Base-by-base conservation (phyloP, 352 stramenopile genomes). In the Globisporangium paroecandrum region DNA sequence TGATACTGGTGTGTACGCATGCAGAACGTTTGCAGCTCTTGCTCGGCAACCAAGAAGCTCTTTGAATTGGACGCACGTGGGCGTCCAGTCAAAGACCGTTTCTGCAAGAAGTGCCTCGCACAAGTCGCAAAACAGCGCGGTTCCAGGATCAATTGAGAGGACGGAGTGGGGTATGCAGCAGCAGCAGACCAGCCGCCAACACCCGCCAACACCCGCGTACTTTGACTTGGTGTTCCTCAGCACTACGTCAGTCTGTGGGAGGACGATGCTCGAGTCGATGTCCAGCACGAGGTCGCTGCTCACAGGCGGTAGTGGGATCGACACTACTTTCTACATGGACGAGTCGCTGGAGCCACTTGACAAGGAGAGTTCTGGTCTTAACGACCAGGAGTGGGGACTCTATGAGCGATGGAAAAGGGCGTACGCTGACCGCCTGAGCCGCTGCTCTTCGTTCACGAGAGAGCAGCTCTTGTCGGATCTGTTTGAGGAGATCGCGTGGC, bases 11-110 rank as follows among this genome's bases (percentile, higher is more conserved):
- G 32, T 36, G 32, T 36, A 9, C 7, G 32, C 32, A 36, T 36
- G 32, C 7, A 86, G 65, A 80, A 77, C 27, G 78, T 82, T 3
- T 86, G 78, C 67, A 78, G 73, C 49, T 71, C 71, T 29, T 86
- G 76, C 60, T 86, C 76, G 49, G 71, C 75, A 51, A 79, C 78
- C 47, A 72, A 77, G 32, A 80, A 75, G 46, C 69, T 86, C 34
- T 86, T 83, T 58, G 69, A 79, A 62, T 62, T 83, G 32, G 76
- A 86, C 60, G 76, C 75, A 36, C 75, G 58, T 20, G 72, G 74
- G 0, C 69, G 74, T 12, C 71, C 74, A 27, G 71, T 79, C 27
- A 74, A 72, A 29, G 71, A 80, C 9, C 76, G 76, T 2, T 86
- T 86, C 62, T 86, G 78, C 55, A 79, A 76, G 47, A 24, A 72